Percentiles rank a stretch among this genome's conserved stretches.
These are phyloP conservation scores for Pterocarpus macrocarpus DNA, from an alignment of 306 rosid species.

Conservation along the genomic window DNA sequence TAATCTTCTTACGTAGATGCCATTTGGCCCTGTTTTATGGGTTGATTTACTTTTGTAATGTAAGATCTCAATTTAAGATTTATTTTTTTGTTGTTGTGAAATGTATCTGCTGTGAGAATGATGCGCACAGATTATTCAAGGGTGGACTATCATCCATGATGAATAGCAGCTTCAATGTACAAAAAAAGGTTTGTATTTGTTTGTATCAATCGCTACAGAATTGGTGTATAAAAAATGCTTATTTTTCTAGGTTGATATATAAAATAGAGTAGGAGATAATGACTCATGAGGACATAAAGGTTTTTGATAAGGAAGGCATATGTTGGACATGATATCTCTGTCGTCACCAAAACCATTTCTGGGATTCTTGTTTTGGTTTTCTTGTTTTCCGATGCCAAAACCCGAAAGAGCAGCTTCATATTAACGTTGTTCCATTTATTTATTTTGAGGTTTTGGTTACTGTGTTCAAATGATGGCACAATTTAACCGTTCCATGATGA, in stretches of 20 bases:
- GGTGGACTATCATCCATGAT: constrained; percentile 12
- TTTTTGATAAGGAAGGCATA: constrained; percentile 48
- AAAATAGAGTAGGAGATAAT: constrained; percentile 48
- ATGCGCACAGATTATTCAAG: constrained; percentile 37
- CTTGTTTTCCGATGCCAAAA: background rate
- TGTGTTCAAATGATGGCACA: constrained; percentile 48
- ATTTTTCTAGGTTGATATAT: background rate
- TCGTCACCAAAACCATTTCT: constrained; percentile 55
- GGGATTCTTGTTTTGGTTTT: constrained; percentile 8
- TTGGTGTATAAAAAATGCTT: constrained; percentile 47
- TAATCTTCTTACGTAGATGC: background rate
- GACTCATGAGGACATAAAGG: constrained; percentile 70
- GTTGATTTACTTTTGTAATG: background rate
- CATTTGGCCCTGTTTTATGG: background rate
- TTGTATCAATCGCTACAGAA: constrained; percentile 62
- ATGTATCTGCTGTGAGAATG: constrained; percentile 19
- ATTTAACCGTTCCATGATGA: constrained; percentile 36
- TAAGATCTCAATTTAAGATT: background rate
- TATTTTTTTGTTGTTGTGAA: background rate
- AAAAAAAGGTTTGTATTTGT: constrained; percentile 45
- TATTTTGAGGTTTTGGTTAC: constrained; percentile 49
- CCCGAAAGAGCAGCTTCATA: constrained; percentile 12
- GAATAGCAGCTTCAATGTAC: constrained; percentile 19
- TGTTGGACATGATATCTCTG: constrained; percentile 56
- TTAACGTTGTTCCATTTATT: constrained; percentile 19